Evolutionary conservation across 352 stramenopile species (phyloP), one percentile per base, ranked within the genome.

Genomic region (Pythium brassicae): DNA sequence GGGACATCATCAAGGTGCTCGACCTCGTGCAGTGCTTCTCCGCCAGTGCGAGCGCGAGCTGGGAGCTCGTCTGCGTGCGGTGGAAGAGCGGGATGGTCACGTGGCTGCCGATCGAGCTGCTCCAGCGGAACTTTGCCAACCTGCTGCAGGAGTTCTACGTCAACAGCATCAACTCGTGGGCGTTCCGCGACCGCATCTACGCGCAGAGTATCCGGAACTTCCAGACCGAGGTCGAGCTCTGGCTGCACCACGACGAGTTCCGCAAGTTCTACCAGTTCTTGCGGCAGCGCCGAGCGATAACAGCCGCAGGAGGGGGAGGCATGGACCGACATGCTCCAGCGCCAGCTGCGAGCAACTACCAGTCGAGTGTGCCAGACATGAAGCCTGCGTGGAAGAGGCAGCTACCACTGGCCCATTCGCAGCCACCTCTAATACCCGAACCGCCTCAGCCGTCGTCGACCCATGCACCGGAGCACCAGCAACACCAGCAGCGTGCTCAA

Each of bases 101-200:
- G 27, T 92, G 81, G 81, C 62, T 92, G 19, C 71, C 81, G 4
- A 62, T 86, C 6, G 77, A 88, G 47, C 63, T 87, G 27, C 68
- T 87, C 54, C 68, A 80, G 45, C 47, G 64, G 25, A 68, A 65
- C 26, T 66, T 73, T 8, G 35, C 66, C 17, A 56, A 76, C 11
- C 50, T 89, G 45, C 57, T 92, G 46, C 78, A 92, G 52, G 73
- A 82, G 52, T 88, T 92, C 55, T 92, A 87, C 49, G 78, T 89
- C 43, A 87, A 82, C 52, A 84, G 62, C 26, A 74, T 88, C 59
- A 92, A 92, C 58, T 92, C 81, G 37, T 92, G 81, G 81, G 66
- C 55, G 7, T 81, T 88, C 43, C 66, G 71, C 35, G 53, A 66
- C 23, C 78, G 81, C 32, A 56, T 89, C 26, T 61, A 71, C 27